phyloP scores from a whole-genome alignment of 352 stramenopile genomes.

The Globisporangium takayamanum region DNA sequence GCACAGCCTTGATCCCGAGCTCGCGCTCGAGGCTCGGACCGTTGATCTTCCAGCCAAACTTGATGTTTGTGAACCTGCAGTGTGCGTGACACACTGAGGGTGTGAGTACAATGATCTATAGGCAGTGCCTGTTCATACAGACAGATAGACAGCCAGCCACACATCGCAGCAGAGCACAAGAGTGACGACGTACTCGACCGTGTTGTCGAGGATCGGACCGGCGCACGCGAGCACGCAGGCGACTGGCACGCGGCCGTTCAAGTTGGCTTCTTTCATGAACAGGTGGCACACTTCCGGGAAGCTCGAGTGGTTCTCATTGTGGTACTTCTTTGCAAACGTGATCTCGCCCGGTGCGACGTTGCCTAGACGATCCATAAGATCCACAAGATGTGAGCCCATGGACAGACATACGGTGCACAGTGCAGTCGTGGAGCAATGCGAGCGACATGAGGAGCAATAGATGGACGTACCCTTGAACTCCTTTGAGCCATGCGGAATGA shows the following conservation, averaged over 20 bases:
- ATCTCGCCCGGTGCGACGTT: slow-evolving; percentile 75
- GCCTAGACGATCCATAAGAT: slow-evolving; percentile 17
- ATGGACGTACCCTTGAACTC: slow-evolving; percentile 42
- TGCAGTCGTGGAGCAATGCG: neutral
- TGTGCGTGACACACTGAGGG: neutral
- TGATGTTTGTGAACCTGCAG: slow-evolving; percentile 91
- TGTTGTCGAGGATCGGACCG: slow-evolving; percentile 78
- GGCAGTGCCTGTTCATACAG: neutral
- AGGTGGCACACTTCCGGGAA: slow-evolving; percentile 88
- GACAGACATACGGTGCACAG: too few relatives aligned
- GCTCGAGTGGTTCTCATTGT: slow-evolving; percentile 74
- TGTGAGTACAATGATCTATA: neutral
- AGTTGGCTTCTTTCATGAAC: slow-evolving; percentile 91
- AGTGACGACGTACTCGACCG: slow-evolving; percentile 44
- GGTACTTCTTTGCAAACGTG: slow-evolving; percentile 84
- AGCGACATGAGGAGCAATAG: neutral
- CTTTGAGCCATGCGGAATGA: slow-evolving; percentile 53
- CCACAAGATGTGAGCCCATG: too few relatives aligned
- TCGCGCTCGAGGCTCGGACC: slow-evolving; percentile 69
- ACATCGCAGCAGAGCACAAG: neutral
- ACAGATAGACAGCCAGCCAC: neutral
- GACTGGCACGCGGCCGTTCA: slow-evolving; percentile 50
- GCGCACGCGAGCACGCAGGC: slow-evolving; percentile 76
- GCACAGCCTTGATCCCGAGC: slow-evolving; percentile 81
- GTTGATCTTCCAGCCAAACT: slow-evolving; percentile 87